Evolutionary conservation across 495 filamentous ascomycete genomes (phyloP).

Genomic region (Lophium mytilinum): DNA sequence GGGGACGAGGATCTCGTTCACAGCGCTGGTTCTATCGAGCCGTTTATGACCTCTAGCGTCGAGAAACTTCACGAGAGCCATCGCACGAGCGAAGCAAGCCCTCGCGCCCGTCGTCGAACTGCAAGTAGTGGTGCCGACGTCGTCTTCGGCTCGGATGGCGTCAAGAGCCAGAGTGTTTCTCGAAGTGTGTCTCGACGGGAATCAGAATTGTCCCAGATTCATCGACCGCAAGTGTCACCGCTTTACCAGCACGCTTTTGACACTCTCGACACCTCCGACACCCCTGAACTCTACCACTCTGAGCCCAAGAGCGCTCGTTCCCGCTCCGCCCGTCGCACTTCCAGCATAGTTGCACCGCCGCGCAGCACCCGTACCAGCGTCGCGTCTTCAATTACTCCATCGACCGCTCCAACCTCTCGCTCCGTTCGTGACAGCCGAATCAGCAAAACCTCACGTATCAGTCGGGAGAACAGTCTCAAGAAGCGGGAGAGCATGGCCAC

Average conservation of each 20-base stretch:
- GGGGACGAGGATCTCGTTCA: slow-evolving; percentile 13
- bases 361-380: neutral
- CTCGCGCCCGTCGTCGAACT: slow-evolving; percentile 17
- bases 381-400: neutral
- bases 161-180: neutral
- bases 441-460: neutral
- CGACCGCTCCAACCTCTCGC: neutral
- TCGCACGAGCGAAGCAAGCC: neutral
- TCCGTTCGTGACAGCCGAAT: neutral
- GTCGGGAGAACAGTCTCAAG: slow-evolving; percentile 10
- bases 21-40: slow-evolving; percentile 8
- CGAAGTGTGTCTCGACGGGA: neutral
- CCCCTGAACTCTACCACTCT: neutral
- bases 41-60: slow-evolving; percentile 3
- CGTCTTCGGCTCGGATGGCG: neutral
- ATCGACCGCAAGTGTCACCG: neutral
- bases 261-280: neutral
- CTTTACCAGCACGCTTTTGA: neutral
- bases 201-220: neutral
- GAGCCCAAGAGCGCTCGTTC: neutral
- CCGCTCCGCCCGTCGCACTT: neutral
- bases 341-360: neutral
- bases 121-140: slow-evolving; percentile 20
- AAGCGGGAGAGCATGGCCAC: slow-evolving; percentile 11
- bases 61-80: slow-evolving; percentile 1